Percentiles rank a stretch among this genome's conserved stretches.
phyloP scores from a whole-genome alignment of 129 eudicot species.

The Pseudognaphalium luteoalbum region DNA sequence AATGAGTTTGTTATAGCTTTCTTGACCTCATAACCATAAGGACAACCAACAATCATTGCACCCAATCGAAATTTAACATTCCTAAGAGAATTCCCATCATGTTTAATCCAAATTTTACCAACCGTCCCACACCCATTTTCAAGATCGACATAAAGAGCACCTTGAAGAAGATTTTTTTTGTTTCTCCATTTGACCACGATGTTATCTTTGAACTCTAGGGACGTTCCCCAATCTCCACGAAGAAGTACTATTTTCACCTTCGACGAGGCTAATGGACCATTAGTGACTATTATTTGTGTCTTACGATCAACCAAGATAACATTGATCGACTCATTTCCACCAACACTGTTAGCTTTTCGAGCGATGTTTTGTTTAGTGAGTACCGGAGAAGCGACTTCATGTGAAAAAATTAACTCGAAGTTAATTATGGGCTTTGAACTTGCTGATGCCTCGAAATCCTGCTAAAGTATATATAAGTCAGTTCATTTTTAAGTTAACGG shows the following conservation, averaged over 20 bases:
- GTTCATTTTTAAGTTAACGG: too few species aligned
- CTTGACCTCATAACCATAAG: not conserved
- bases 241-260: constrained; percentile 32
- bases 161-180: constrained; percentile 32
- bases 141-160: constrained; percentile 20
- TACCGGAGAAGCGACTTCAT: constrained; percentile 15
- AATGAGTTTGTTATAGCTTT: constrained; percentile 18
- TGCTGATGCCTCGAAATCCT: constrained; percentile 22
- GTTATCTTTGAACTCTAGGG: constrained; percentile 9
- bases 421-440: constrained; percentile 21
- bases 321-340: constrained; percentile 4
- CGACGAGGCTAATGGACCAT: constrained; percentile 6
- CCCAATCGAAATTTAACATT: constrained; percentile 29
- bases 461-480: not conserved
- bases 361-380: constrained; percentile 13
- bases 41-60: constrained; percentile 16
- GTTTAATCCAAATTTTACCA: constrained; percentile 26
- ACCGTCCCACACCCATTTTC: constrained; percentile 20
- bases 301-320: constrained; percentile 13
- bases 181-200: constrained; percentile 10
- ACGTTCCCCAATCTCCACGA: not conserved
- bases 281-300: not conserved
- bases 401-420: constrained; percentile 16
- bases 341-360: not conserved
- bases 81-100: constrained; percentile 10